Conservation (phyloP, 352 stramenopile species). For the Globisporangium acanthophoron region DNA sequence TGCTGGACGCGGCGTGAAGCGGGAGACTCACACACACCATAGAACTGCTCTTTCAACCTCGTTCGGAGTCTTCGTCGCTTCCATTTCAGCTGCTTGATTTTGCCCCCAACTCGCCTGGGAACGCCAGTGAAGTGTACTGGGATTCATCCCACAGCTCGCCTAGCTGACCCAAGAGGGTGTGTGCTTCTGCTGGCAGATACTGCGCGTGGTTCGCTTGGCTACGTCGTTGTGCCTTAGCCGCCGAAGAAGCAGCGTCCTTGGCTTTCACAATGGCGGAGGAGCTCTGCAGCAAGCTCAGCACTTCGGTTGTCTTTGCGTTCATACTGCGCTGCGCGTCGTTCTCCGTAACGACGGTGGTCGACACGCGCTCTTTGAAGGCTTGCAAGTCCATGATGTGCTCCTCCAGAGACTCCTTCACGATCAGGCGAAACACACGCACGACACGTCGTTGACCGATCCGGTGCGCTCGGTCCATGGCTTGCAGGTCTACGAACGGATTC, state of each 20-base stretch:
- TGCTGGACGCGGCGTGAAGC: conserved; percentile 64
- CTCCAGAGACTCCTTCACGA: conserved; percentile 69
- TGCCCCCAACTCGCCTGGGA: conserved; percentile 21
- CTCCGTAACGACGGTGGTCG: conserved; percentile 51
- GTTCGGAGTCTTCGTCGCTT: neutral
- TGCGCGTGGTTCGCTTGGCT: neutral
- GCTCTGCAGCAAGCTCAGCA: conserved; percentile 52
- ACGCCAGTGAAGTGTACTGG: conserved; percentile 71
- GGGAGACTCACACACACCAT: neutral
- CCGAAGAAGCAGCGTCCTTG: neutral
- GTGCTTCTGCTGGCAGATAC: conserved; percentile 19
- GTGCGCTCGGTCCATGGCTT: conserved; percentile 87
- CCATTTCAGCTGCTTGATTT: neutral
- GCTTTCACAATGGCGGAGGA: conserved; percentile 22
- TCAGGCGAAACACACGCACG: conserved; percentile 75
- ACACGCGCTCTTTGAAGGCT: conserved; percentile 71
- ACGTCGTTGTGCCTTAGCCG: neutral
- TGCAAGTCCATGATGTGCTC: conserved; percentile 80
- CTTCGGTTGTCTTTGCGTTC: conserved; percentile 56
- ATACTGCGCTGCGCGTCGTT: conserved; percentile 50
- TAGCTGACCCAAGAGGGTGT: conserved; percentile 54
- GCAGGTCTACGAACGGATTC: conserved; percentile 96
- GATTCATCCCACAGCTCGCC: conserved; percentile 79
- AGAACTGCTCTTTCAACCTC: neutral
- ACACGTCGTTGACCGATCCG: conserved; percentile 67